These are phyloP conservation scores for Jimgerdemannia lactiflua DNA, from an alignment of 192 early-diverging fungal genomes.

Conservation along the genomic window DNA sequence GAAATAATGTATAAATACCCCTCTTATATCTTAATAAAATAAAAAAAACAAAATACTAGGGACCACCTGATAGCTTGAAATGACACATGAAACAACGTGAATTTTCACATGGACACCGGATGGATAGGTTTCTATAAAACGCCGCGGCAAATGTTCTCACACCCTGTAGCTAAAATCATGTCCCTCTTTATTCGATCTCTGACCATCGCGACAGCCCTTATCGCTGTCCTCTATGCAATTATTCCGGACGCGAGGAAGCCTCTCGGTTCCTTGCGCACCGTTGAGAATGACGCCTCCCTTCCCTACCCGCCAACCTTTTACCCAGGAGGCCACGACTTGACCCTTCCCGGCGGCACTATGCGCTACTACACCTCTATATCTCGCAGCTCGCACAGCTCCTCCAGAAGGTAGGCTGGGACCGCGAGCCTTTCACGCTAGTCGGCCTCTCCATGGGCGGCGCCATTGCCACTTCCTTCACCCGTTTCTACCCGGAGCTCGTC, in stretches of 20 bases:
- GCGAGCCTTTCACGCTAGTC: conserved; percentile 24
- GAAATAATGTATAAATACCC: too few relatives aligned
- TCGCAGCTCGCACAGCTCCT: conserved; percentile 38
- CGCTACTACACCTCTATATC: conserved; percentile 39
- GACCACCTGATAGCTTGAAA: too few relatives aligned
- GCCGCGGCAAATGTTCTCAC: too few relatives aligned
- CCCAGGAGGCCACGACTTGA: conserved; percentile 18
- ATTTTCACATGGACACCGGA: too few relatives aligned
- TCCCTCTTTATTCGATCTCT: not conserved
- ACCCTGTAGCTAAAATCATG: not conserved
- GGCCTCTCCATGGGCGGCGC: conserved; percentile 48
- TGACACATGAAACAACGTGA: too few relatives aligned
- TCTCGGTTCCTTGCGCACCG: conserved; percentile 23
- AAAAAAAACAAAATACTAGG: too few relatives aligned
- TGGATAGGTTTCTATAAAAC: too few relatives aligned
- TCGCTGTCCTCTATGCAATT: not conserved
- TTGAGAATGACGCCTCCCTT: conserved; percentile 22
- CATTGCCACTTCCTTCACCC: conserved; percentile 39
- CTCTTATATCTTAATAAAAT: too few relatives aligned
- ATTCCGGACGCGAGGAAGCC: conserved; percentile 2
- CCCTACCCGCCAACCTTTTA: conserved; percentile 30
- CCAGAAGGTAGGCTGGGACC: conserved; percentile 43
- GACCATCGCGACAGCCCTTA: not conserved
- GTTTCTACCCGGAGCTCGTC: conserved; percentile 36
- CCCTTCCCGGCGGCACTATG: conserved; percentile 36